These are phyloP conservation scores for Exophiala lecanii-corni DNA, from an alignment of 2,329 filamentous ascomycete genomes.

Conservation along the genomic window DNA sequence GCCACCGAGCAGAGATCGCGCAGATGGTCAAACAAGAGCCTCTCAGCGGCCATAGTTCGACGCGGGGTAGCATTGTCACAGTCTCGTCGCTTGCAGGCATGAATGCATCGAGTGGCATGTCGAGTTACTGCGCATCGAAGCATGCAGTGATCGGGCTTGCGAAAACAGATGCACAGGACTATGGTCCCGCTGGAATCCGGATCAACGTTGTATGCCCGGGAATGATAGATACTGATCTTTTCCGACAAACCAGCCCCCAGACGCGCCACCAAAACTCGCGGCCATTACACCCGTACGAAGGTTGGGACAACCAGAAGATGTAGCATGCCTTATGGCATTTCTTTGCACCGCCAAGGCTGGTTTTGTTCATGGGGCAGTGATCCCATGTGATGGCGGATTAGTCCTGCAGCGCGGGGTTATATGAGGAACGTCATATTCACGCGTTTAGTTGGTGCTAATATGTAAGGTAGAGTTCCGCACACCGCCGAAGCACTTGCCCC, in stretches of 20 bases:
- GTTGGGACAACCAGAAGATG: constrained; percentile 1
- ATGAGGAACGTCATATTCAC: too few species aligned
- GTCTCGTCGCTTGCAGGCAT: constrained; percentile 51
- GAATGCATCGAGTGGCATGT: constrained; percentile 36
- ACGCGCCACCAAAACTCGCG: constrained; percentile 1
- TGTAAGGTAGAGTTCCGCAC: too few species aligned
- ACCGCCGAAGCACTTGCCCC: too few species aligned
- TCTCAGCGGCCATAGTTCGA: constrained; percentile 32
- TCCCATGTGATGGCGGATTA: constrained; percentile 5
- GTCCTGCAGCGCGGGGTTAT: constrained; percentile 1
- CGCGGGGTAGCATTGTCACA: constrained; percentile 48
- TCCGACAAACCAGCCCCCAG: constrained; percentile 5
- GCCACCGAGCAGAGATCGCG: constrained; percentile 39
- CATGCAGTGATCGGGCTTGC: constrained; percentile 43
- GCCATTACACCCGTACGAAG: constrained; percentile 3
- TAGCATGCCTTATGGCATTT: constrained; percentile 1
- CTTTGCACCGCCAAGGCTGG: constrained; percentile 3
- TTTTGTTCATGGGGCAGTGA: constrained; percentile 6
- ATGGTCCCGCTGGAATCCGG: constrained; percentile 31
- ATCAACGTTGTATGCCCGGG: constrained; percentile 41
- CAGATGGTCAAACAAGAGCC: constrained; percentile 46
- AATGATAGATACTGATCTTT: constrained; percentile 32
- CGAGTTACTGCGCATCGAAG: constrained; percentile 41
- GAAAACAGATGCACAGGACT: constrained; percentile 35
- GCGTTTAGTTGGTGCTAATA: too few species aligned